Conservation (phyloP, 345 rosid genomes). For the Rubroshorea leprosula region DNA sequence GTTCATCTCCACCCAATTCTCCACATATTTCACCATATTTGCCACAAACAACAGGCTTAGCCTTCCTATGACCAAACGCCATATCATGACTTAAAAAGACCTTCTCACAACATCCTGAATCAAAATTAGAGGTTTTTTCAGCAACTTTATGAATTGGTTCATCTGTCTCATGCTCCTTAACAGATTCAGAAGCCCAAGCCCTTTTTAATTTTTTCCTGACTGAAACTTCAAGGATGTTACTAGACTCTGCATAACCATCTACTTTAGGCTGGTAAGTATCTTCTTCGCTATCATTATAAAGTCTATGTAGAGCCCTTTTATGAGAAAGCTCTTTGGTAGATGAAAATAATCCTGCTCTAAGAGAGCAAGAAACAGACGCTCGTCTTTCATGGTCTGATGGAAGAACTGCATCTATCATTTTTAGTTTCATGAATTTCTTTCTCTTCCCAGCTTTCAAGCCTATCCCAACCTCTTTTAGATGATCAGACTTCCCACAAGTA, state of each 20-base stretch:
- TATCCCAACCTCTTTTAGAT: slow-evolving; percentile 15
- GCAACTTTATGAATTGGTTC: slow-evolving; percentile 11
- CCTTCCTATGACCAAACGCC: slow-evolving; percentile 17
- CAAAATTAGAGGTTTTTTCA: slow-evolving; percentile 11
- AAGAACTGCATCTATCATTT: slow-evolving; percentile 18
- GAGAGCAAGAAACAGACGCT: slow-evolving; percentile 10
- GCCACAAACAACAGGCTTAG: slow-evolving; percentile 43
- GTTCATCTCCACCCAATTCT: slow-evolving; percentile 17
- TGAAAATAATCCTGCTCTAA: slow-evolving; percentile 10
- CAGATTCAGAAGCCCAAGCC: slow-evolving; percentile 9
- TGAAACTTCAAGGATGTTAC: slow-evolving; percentile 10
- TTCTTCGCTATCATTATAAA: slow-evolving; percentile 13
- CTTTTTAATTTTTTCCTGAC: slow-evolving; percentile 25
- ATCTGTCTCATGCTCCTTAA: slow-evolving; percentile 10
- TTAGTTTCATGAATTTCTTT: slow-evolving; percentile 22
- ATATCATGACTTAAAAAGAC: slow-evolving; percentile 19
- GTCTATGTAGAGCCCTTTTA: slow-evolving; percentile 26
- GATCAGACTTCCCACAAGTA: slow-evolving; percentile 21
- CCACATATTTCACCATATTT: slow-evolving; percentile 36
- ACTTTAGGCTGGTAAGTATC: slow-evolving; percentile 8
- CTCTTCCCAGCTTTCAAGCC: slow-evolving; percentile 31
- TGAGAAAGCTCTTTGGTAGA: slow-evolving; percentile 19
- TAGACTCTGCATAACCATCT: slow-evolving; percentile 5
- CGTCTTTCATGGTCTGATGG: slow-evolving; percentile 3
- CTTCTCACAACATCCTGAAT: slow-evolving; percentile 7